Evolutionary conservation across 179 eudicot species (phyloP).

Genomic region (Silene vulgaris): DNA sequence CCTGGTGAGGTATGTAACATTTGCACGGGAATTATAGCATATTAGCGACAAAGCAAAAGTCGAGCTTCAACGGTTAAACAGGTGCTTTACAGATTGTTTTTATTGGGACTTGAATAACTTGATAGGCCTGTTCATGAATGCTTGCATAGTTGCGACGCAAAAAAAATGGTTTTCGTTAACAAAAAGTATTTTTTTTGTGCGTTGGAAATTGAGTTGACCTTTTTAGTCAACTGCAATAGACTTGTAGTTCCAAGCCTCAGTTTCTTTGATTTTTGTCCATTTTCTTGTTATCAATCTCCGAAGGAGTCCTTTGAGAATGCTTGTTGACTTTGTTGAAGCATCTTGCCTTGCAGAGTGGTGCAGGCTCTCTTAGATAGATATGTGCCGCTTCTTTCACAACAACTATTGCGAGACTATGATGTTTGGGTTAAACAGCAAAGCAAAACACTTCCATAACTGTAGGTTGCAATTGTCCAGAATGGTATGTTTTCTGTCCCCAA

Average conservation of each 20-base stretch:
- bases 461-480: slow-evolving; percentile 10
- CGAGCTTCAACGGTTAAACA: too few relatives aligned
- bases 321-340: slow-evolving; percentile 11
- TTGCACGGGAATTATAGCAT: too few relatives aligned
- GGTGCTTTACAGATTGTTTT: background rate
- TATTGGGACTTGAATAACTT: background rate
- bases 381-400: slow-evolving; percentile 66
- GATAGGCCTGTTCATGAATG: background rate
- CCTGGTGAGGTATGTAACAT: too few relatives aligned
- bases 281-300: background rate
- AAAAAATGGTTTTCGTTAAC: background rate
- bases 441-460: slow-evolving; percentile 23
- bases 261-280: background rate
- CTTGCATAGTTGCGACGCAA: background rate
- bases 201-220: background rate
- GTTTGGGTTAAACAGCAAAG: slow-evolving; percentile 51
- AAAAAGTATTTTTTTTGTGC: too few relatives aligned
- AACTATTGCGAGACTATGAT: slow-evolving; percentile 57
- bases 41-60: too few relatives aligned
- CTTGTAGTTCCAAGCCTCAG: background rate
- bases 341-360: slow-evolving; percentile 57
- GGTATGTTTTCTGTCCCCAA: slow-evolving; percentile 22
- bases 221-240: background rate
- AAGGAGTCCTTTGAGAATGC: background rate
- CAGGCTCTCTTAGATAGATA: slow-evolving; percentile 78